Evolutionary conservation across 345 rosid species (phyloP), one percentile per base, ranked within the genome.

Genomic region (Isatis tinctoria): DNA sequence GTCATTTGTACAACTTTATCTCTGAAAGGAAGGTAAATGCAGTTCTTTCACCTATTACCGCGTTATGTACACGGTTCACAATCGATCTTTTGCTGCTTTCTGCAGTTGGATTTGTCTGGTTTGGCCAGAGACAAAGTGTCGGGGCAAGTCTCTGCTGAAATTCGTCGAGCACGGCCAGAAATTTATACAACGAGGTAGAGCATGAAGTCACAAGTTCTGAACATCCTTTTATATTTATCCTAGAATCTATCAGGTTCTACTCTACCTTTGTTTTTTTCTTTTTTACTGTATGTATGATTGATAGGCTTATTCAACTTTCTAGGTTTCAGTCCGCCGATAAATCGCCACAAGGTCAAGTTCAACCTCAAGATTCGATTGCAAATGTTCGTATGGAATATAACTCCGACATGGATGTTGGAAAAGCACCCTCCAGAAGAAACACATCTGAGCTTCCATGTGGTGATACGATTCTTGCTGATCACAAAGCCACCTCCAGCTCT

Each of bases 1-100:
- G 96, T 83, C 96, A 96, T 12, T 62, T 94, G 74, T 94, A 91
- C 90, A 94, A 90, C 85, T 90, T 88, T 59, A 88, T 94, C 39
- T 83, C 81, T 45, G 91, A 88, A 58, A 88, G 85, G 73, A 90
- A 91, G 97, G 98, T 94, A 85, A 60, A 65, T 30, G 22, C 48
- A 27, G 53, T 16, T 72, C 27, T 36, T 44, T 71, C 37, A 70
- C 54, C 28, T 59, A 43, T 32, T 47, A 20, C 47, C 28, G 56
- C 77, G 16, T 30, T 52, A 30, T 20, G 54, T 39, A 32, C 39
- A 52, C 60, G 73, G 59, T 41, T 78, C 41, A 66, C 58, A 57
- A 57, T 26, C 16, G 17, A 47, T 65, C 32, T 63, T 74, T 14
- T 43, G 51, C 63, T 77, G 35, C 78, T 30, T 65, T 9, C 37